Evolutionary conservation across 2,329 filamentous ascomycete species (phyloP).

Genomic region (Blastomyces gilchristii): DNA sequence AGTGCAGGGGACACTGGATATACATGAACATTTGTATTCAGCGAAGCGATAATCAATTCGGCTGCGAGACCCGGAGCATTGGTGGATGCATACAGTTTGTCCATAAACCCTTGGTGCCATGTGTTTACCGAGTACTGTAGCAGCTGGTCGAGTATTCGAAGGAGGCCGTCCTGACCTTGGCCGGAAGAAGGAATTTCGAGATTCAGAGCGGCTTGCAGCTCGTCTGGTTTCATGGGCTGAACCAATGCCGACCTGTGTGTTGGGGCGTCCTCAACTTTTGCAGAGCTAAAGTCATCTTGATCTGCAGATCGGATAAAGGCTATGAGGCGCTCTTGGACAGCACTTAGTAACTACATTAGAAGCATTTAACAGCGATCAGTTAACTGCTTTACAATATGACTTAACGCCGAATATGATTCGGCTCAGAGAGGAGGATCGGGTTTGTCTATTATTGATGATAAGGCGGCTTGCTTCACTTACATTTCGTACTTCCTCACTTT

Average conservation of each 20-base stretch:
- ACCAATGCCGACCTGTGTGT: constrained; percentile 51
- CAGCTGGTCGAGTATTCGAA: constrained; percentile 59
- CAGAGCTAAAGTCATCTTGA: constrained; percentile 15
- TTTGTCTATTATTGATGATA: background rate
- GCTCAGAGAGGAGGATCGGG: background rate
- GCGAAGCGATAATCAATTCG: constrained; percentile 69
- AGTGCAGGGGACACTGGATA: constrained; percentile 88
- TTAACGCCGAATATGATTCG: background rate
- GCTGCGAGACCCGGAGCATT: constrained; percentile 78
- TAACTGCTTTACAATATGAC: background rate
- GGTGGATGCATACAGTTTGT: constrained; percentile 87
- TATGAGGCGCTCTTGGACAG: constrained; percentile 36
- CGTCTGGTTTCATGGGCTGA: constrained; percentile 50
- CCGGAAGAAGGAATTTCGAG: constrained; percentile 46
- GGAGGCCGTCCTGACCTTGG: constrained; percentile 60
- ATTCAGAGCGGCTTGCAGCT: constrained; percentile 46
- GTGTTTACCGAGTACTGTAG: constrained; percentile 88
- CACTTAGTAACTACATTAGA: constrained; percentile 26
- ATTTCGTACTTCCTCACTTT: constrained; percentile 34
- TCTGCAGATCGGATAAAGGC: constrained; percentile 38
- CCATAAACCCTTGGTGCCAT: constrained; percentile 95
- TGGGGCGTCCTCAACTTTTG: constrained; percentile 13
- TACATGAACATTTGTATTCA: constrained; percentile 93
- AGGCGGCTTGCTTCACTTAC: constrained; percentile 24
- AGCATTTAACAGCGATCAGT: constrained; percentile 2